Evolutionary conservation across 176 grass and related monocot genomes (phyloP).

Genomic region (Puccinellia tenuiflora): DNA sequence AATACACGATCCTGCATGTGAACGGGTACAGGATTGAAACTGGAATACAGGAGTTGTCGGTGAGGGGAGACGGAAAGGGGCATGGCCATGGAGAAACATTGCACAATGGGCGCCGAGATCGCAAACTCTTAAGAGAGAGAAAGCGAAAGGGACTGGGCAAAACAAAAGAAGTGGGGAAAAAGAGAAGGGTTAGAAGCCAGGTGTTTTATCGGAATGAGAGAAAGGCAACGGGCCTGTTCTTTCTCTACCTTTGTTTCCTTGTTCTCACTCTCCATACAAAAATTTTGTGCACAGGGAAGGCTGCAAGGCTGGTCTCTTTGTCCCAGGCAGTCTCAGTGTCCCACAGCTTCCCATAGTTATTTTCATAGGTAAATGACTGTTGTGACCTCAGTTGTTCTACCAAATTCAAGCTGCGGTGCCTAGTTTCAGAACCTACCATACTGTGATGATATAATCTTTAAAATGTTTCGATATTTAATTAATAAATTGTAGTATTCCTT

Average conservation of each 20-base stretch:
- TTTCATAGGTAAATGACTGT: background rate
- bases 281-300: slow-evolving; percentile 36
- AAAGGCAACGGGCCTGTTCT: slow-evolving; percentile 39
- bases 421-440: background rate
- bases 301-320: slow-evolving; percentile 52
- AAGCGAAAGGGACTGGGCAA: slow-evolving; percentile 25
- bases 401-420: background rate
- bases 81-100: slow-evolving; percentile 29
- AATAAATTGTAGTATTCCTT: too few species aligned
- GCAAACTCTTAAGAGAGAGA: slow-evolving; percentile 12
- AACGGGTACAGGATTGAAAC: slow-evolving; percentile 13
- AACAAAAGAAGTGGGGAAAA: slow-evolving; percentile 42
- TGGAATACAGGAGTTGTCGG: slow-evolving; percentile 32
- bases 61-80: slow-evolving; percentile 20
- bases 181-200: slow-evolving; percentile 27
- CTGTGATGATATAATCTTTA: background rate
- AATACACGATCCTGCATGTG: slow-evolving; percentile 9
- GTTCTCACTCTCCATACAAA: slow-evolving; percentile 1
- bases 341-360: slow-evolving; percentile 15
- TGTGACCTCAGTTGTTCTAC: background rate
- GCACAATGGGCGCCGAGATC: slow-evolving; percentile 22
- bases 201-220: slow-evolving; percentile 65
- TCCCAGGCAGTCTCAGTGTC: slow-evolving; percentile 31
- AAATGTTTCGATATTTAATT: background rate
- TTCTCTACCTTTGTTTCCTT: slow-evolving; percentile 22